Base-by-base conservation (phyloP, 768 basidiomycete species). In the Panaeolus papilionaceus region DNA sequence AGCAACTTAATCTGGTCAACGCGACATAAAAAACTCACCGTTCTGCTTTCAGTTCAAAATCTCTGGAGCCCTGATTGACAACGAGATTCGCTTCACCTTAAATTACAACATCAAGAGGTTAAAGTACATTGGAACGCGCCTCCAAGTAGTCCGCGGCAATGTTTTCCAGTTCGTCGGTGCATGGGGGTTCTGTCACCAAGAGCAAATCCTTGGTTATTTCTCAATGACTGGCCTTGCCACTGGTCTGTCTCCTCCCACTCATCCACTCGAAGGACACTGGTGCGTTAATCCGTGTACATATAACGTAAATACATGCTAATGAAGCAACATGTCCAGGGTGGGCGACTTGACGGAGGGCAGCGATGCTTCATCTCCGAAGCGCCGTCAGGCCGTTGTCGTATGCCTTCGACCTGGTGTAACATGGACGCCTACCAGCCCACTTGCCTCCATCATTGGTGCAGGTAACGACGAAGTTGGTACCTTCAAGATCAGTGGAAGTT, bases 61-160 rank as follows among this genome's bases (percentile, higher is more conserved):
- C 20, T 51, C 47, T 6, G 47, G 47, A 4, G 47, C 47, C n/a
- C 18, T 51, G 23, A 51, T 51, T 5, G 47, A 51, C 2, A 26
- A 51, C 20, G 47, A 51, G 18, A 51, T 51, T 26, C 47, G 47
- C 47, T 51, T 51, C 26, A 26, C 12, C 6, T 20, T 51, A 5
- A 51, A 51, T 12, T 51, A 51, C 47, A 51, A 12, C 23, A 51
- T 51, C 47, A 51, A 51, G 26, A 51, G 47, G 23, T 23, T 51
- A 20, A 51, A 26, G 20, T 51, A 51, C 47, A 51, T 51, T 3
- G 47, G 47, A 51, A 51, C n/a, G 20, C 47, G 47, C 47, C 47
- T 51, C 26, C 20, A 20, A 26, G 23, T 51, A 6, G 47, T 20
- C 8, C 47, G 47, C 12, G 47, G 47, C n/a, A 51, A 51, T 51